Evolutionary conservation across 306 rosid species (phyloP).

Genomic region (Cucumis cinereus): DNA sequence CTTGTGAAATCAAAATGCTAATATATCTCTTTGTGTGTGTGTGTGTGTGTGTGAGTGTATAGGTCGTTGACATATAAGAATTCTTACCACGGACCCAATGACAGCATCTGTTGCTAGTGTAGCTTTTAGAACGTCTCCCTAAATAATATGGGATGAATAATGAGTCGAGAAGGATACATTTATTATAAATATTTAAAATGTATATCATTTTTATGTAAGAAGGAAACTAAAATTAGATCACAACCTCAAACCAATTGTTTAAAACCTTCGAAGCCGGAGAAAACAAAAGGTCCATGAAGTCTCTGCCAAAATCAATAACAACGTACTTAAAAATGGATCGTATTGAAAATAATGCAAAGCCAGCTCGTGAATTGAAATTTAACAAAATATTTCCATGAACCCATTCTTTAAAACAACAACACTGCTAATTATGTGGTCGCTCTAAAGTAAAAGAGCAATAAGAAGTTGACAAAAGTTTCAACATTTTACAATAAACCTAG

Average conservation of each 20-base stretch:
- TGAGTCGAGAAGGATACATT: constrained; percentile 2
- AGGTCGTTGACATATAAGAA: background rate
- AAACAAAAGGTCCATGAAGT: constrained; percentile 74
- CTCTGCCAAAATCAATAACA: constrained; percentile 32
- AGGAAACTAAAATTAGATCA: constrained; percentile 6
- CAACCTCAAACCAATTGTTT: constrained; percentile 96
- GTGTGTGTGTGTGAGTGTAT: no score
- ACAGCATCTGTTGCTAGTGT: constrained; percentile 90
- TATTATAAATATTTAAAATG: no score
- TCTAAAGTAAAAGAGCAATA: background rate
- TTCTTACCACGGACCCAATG: constrained; percentile 71
- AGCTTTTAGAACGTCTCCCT: constrained; percentile 86
- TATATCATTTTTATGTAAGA: background rate
- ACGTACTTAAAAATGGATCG: background rate
- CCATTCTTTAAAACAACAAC: background rate
- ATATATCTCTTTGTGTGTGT: no score
- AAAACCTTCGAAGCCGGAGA: constrained; percentile 86
- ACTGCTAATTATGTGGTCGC: background rate
- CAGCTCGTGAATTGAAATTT: constrained; percentile 8
- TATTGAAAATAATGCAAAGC: background rate
- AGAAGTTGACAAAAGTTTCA: background rate
- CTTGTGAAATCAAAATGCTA: background rate
- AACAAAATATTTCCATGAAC: background rate
- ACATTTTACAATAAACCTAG: background rate
- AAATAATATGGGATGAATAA: constrained; percentile 15